phyloP scores from a whole-genome alignment of 2,329 filamentous ascomycete species.

The Xylaria sp. region DNA sequence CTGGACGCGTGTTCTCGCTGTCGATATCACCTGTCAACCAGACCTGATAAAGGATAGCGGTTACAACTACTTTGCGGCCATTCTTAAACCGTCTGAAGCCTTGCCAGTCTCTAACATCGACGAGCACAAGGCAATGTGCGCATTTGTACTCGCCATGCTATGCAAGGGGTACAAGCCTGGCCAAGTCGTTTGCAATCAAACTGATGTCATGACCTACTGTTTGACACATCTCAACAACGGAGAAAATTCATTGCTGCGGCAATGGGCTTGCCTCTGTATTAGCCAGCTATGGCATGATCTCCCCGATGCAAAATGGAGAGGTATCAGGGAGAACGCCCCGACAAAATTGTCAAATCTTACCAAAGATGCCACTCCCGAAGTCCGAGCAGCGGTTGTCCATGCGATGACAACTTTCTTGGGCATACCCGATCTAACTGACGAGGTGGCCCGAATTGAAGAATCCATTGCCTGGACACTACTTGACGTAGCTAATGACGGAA shows the following conservation, averaged over 20 bases:
- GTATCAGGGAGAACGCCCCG: conserved; percentile 88
- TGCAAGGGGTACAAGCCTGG: conserved; percentile 95
- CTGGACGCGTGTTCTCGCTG: conserved; percentile 94
- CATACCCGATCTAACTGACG: conserved; percentile 90
- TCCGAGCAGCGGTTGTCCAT: conserved; percentile 91
- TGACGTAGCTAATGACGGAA: conserved; percentile 93
- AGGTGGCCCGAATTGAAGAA: conserved; percentile 91
- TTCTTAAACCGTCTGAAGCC: conserved; percentile 83
- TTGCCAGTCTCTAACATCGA: conserved; percentile 88
- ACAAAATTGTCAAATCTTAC: conserved; percentile 81
- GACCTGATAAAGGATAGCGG: conserved; percentile 97
- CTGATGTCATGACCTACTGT: conserved; percentile 90
- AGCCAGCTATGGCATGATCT: conserved; percentile 94
- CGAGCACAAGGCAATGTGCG: conserved; percentile 98
- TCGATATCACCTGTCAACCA: conserved; percentile 91
- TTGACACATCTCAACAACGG: conserved; percentile 84
- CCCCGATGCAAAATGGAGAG: conserved; percentile 93
- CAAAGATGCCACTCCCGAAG: conserved; percentile 89
- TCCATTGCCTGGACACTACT: conserved; percentile 88
- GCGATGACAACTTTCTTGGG: conserved; percentile 94
- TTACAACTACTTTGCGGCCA: conserved; percentile 95
- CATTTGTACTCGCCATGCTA: conserved; percentile 96
- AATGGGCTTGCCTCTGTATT: conserved; percentile 96
- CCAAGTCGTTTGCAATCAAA: conserved; percentile 89
- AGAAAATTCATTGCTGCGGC: conserved; percentile 86